These are phyloP conservation scores for Podaxis pistillaris DNA, from an alignment of 768 basidiomycete species.

Conservation along the genomic window DNA sequence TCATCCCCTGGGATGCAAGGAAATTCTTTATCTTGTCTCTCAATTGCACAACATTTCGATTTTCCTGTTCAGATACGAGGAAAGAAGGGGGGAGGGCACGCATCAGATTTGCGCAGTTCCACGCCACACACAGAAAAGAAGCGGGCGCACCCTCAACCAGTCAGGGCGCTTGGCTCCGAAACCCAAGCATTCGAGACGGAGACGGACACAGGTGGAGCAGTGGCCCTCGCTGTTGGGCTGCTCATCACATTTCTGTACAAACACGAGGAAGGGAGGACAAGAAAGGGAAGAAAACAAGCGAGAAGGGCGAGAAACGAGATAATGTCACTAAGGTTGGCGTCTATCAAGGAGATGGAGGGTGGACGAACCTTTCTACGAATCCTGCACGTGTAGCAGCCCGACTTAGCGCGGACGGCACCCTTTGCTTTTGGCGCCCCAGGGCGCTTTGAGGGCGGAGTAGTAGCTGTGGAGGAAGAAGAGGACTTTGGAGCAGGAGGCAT, in stretches of 20 bases:
- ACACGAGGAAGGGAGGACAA: constrained; percentile 12
- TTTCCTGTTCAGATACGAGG: constrained; percentile 47
- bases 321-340: constrained; percentile 4
- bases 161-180: constrained; percentile 86
- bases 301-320: constrained; percentile 1
- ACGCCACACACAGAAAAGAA: constrained; percentile 15
- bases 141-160: constrained; percentile 67
- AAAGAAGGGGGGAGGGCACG: constrained; percentile 5
- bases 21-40: constrained; percentile 80
- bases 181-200: constrained; percentile 81
- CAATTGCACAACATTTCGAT: constrained; percentile 61
- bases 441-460: constrained; percentile 19
- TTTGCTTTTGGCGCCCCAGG: constrained; percentile 67
- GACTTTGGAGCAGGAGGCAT: constrained; percentile 45
- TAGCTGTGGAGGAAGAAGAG: constrained; percentile 34
- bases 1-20: constrained; percentile 82
- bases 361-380: constrained; percentile 75
- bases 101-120: not conserved
- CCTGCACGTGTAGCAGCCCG: constrained; percentile 86
- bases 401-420: constrained; percentile 82
- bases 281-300: constrained; percentile 1
- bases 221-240: constrained; percentile 56
- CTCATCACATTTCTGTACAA: constrained; percentile 79
- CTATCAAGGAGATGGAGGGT: not conserved
- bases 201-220: constrained; percentile 76